Conservation (phyloP, 2,329 filamentous ascomycete species). For the Gliomastix tumulicola region DNA sequence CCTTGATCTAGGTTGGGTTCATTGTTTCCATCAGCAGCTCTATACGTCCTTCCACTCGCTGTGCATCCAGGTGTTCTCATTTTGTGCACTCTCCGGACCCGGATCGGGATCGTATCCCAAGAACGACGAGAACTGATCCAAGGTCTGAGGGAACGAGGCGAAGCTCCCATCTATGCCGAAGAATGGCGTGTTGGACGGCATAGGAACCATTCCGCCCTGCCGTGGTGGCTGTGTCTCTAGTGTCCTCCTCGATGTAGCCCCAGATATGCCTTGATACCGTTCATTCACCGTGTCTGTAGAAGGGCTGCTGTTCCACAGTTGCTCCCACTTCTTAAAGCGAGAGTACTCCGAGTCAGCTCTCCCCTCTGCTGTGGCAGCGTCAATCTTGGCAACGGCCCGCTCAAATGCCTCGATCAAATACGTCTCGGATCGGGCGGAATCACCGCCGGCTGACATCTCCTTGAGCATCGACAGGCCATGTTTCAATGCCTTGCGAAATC, state of each 20-base stretch:
- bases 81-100: too few relatives aligned
- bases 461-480: slow-evolving; percentile 43
- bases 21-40: too few relatives aligned
- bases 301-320: slow-evolving; percentile 33
- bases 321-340: slow-evolving; percentile 44
- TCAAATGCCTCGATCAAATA: slow-evolving; percentile 45
- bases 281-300: slow-evolving; percentile 12
- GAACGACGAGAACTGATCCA: slow-evolving; percentile 24
- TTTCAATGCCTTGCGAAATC: slow-evolving; percentile 35
- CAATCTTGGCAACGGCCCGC: slow-evolving; percentile 35
- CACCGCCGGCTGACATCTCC: slow-evolving; percentile 44
- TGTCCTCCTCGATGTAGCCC: too few relatives aligned
- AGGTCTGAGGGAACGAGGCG: slow-evolving; percentile 27
- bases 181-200: background rate
- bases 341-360: slow-evolving; percentile 39
- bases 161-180: slow-evolving; percentile 22
- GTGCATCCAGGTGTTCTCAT: too few relatives aligned
- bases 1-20: too few relatives aligned
- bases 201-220: background rate
- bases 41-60: too few relatives aligned
- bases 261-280: slow-evolving; percentile 10
- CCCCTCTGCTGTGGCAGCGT: slow-evolving; percentile 19
- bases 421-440: slow-evolving; percentile 42
- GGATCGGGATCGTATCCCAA: too few relatives aligned
- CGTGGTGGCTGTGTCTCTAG: too few relatives aligned